Percentiles rank a stretch among this genome's conserved stretches.
Evolutionary conservation across 352 stramenopile genomes (phyloP).

Genomic region (Ophiocytium majus): DNA sequence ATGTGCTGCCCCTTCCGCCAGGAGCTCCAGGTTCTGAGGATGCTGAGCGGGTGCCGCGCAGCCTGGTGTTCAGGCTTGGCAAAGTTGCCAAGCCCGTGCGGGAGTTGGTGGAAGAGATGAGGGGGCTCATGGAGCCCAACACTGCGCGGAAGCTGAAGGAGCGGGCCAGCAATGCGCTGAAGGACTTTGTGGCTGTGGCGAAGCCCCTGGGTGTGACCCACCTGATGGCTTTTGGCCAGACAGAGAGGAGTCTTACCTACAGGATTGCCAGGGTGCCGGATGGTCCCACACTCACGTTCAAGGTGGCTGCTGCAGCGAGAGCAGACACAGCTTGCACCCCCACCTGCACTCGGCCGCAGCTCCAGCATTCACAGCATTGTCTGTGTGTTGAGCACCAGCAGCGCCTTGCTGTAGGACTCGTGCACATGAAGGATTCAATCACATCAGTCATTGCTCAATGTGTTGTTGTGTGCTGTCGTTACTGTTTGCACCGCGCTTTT

Average conservation of each 20-base stretch:
- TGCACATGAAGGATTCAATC: too few species aligned
- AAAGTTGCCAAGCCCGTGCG: conserved; percentile 69
- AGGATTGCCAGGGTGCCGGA: conserved; percentile 85
- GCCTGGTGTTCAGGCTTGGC: conserved; percentile 84
- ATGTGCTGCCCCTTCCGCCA: conserved; percentile 31
- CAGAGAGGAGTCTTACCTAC: conserved; percentile 84
- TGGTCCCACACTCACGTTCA: conserved; percentile 90
- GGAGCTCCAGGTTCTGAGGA: conserved; percentile 56
- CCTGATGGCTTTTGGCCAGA: conserved; percentile 92
- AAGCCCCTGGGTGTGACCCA: conserved; percentile 90
- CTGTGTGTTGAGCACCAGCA: too few species aligned
- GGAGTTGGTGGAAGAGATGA: conserved; percentile 79
- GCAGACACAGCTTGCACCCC: too few species aligned
- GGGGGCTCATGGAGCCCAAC: conserved; percentile 82
- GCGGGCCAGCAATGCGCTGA: conserved; percentile 80
- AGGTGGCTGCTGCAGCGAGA: conserved; percentile 60
- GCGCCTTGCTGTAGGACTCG: too few species aligned
- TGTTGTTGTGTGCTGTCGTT: too few species aligned
- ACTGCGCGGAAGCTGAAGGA: conserved; percentile 82
- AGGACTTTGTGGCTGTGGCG: conserved; percentile 83
- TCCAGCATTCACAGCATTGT: too few species aligned
- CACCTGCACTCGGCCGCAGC: too few species aligned
- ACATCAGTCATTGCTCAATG: too few species aligned
- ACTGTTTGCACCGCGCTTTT: too few species aligned
- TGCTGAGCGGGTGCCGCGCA: conserved; percentile 76